Evolutionary conservation across 495 filamentous ascomycete species (phyloP).

Genomic region (Talaromyces stipitatus): DNA sequence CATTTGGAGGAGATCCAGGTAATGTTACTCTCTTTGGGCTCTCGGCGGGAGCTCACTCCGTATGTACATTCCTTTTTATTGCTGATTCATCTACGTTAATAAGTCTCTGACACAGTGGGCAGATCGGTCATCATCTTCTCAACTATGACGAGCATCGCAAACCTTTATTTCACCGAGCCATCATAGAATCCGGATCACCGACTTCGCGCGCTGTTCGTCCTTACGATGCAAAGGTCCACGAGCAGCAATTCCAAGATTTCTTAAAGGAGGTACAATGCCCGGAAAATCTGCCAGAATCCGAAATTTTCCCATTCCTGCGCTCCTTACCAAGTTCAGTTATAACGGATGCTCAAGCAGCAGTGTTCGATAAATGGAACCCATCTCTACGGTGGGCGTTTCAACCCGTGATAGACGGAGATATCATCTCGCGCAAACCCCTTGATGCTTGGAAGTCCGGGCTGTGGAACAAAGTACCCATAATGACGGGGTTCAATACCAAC

Average conservation of each 20-base stretch:
- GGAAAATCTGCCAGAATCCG: constrained; percentile 23
- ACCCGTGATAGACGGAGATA: constrained; percentile 52
- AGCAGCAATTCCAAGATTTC: constrained; percentile 53
- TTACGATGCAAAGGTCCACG: constrained; percentile 48
- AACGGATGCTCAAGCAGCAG: constrained; percentile 36
- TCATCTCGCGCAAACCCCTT: constrained; percentile 50
- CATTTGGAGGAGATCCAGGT: constrained; percentile 46
- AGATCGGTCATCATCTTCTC: constrained; percentile 61
- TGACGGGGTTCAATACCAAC: constrained; percentile 60
- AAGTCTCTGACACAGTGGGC: constrained; percentile 1
- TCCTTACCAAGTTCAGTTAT: constrained; percentile 37
- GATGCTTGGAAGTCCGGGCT: constrained; percentile 43
- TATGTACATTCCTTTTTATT: constrained; percentile 10
- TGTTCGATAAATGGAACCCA: constrained; percentile 46
- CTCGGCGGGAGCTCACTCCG: constrained; percentile 44
- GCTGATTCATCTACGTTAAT: neutral
- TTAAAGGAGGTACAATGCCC: constrained; percentile 35
- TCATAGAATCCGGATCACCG: constrained; percentile 56
- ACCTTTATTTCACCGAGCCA: constrained; percentile 51
- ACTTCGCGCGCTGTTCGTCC: constrained; percentile 53
- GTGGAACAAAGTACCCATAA: constrained; percentile 50
- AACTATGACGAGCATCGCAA: constrained; percentile 28
- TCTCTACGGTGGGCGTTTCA: constrained; percentile 61
- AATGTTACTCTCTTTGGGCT: constrained; percentile 60
- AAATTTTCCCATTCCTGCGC: constrained; percentile 46